phyloP scores from a whole-genome alignment of 768 basidiomycete species.

The Suillus decipiens region DNA sequence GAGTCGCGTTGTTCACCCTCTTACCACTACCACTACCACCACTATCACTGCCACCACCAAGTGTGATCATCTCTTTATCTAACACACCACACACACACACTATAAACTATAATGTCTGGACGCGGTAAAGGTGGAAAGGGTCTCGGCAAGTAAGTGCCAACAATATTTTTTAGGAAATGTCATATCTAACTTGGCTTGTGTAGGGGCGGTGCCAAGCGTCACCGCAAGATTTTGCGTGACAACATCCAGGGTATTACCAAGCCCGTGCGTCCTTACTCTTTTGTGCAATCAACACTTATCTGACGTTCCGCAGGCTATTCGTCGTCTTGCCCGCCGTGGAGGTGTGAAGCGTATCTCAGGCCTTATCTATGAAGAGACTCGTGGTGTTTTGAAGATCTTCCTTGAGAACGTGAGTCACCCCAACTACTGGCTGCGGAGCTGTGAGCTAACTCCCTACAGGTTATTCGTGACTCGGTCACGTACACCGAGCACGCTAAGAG shows the following conservation, averaged over 20 bases:
- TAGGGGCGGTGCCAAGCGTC: constrained; percentile 47
- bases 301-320: constrained; percentile 75
- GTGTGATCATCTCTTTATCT: constrained; percentile 8
- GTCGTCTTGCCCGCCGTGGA: constrained; percentile 88
- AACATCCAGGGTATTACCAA: constrained; percentile 59
- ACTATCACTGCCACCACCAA: constrained; percentile 23
- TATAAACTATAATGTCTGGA: constrained; percentile 41
- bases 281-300: constrained; percentile 24
- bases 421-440: constrained; percentile 3
- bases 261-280: constrained; percentile 30
- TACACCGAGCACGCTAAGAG: constrained; percentile 94
- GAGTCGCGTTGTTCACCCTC: constrained; percentile 25
- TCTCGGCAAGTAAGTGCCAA: constrained; percentile 40
- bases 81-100: constrained; percentile 15
- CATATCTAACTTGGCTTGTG: constrained; percentile 15
- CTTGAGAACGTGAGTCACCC: constrained; percentile 69
- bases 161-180: neutral
- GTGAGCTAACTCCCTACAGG: constrained; percentile 42
- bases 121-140: constrained; percentile 54
- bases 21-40: constrained; percentile 27
- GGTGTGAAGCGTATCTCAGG: constrained; percentile 93
- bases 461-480: constrained; percentile 90
- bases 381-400: constrained; percentile 91
- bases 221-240: constrained; percentile 48
- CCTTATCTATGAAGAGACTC: constrained; percentile 90